Conservation (phyloP, 2,329 filamentous ascomycete genomes). For the Xylariaceae sp. region DNA sequence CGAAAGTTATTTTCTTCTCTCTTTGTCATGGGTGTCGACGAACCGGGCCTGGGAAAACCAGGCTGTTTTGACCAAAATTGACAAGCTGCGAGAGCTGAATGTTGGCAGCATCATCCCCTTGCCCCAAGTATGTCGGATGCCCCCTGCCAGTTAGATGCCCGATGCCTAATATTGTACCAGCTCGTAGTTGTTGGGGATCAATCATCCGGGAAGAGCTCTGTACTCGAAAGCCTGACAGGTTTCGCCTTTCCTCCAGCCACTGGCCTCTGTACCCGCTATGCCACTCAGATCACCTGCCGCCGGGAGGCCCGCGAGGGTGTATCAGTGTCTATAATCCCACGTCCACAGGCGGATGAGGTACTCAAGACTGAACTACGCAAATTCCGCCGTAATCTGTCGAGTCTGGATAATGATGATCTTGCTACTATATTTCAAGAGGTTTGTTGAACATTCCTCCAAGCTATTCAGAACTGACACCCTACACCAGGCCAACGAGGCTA, state of each 20-base stretch:
- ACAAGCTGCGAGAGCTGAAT: constrained; percentile 49
- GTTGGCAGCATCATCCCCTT: constrained; percentile 44
- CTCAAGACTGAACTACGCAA: constrained; percentile 46
- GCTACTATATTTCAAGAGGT: constrained; percentile 42
- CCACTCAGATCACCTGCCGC: constrained; percentile 54
- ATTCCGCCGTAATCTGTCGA: constrained; percentile 51
- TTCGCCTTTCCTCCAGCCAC: constrained; percentile 53
- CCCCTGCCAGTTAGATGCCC: background rate
- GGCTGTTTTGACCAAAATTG: constrained; percentile 41
- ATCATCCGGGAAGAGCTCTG: constrained; percentile 84
- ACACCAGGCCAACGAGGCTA: constrained; percentile 49
- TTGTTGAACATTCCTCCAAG: constrained; percentile 47
- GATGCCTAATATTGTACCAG: constrained; percentile 8
- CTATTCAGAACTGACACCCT: constrained; percentile 36
- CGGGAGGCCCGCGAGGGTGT: constrained; percentile 46
- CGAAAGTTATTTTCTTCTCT: too few species aligned
- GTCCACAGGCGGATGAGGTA: constrained; percentile 29
- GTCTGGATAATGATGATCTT: constrained; percentile 54
- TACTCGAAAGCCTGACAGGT: constrained; percentile 70
- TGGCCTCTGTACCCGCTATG: constrained; percentile 57
- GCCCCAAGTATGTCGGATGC: constrained; percentile 33
- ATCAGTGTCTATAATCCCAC: constrained; percentile 51
- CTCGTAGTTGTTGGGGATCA: constrained; percentile 86
- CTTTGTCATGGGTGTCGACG: too few species aligned
- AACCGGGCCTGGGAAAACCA: too few species aligned